phyloP scores from a whole-genome alignment of 1,284 basidiomycete species.

The Austroboletus niveus region DNA sequence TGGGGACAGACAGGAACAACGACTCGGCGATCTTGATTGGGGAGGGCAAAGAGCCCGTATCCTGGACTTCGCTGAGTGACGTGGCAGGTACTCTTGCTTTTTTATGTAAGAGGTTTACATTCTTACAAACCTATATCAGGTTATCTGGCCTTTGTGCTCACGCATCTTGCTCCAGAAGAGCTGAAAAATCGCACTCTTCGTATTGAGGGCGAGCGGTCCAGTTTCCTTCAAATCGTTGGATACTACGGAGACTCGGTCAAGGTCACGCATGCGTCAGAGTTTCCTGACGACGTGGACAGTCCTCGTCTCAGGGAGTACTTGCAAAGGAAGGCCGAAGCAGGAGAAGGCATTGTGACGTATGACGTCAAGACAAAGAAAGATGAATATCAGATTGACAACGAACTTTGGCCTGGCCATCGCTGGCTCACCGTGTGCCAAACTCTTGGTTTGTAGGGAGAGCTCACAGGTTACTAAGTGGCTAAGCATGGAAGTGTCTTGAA shows the following conservation, averaged over 20 bases:
- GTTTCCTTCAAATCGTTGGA: conserved; percentile 7
- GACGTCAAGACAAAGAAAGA: conserved; percentile 8
- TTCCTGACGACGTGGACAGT: conserved; percentile 15
- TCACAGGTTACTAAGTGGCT: not conserved
- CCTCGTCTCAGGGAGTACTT: conserved; percentile 15
- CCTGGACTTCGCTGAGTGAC: conserved; percentile 32
- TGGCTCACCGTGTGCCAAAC: conserved; percentile 18
- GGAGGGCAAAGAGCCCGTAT: conserved; percentile 24
- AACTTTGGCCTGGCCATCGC: conserved; percentile 13
- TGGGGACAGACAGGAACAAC: conserved; percentile 16
- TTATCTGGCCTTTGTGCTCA: conserved; percentile 34
- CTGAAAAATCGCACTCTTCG: conserved; percentile 27
- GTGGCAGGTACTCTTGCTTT: conserved; percentile 15
- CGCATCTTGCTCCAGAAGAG: conserved; percentile 21
- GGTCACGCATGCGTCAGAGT: not conserved
- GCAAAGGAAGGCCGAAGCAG: conserved; percentile 17
- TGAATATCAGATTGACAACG: conserved; percentile 14
- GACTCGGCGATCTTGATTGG: conserved; percentile 26
- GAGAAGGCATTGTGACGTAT: conserved; percentile 12
- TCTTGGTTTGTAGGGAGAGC: conserved; percentile 17
- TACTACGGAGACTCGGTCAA: conserved; percentile 12
- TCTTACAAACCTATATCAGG: conserved; percentile 4
- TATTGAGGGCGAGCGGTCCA: conserved; percentile 32
- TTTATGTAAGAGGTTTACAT: not conserved
- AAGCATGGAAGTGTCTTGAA: no score